These are phyloP conservation scores for Ajuga reptans DNA, from an alignment of 305 asterid genomes.

Conservation along the genomic window DNA sequence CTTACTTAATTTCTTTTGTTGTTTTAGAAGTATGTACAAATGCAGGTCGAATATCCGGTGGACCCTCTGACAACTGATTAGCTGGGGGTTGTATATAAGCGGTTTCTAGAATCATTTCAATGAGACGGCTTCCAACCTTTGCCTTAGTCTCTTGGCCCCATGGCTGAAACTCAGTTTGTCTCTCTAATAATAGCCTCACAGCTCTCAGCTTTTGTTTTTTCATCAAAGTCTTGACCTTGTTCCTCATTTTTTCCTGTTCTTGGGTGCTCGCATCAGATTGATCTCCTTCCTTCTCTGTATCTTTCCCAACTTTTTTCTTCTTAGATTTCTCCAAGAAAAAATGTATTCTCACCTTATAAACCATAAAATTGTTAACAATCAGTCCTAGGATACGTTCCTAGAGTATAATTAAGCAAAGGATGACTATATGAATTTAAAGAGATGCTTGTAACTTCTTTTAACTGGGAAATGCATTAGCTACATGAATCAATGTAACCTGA, in stretches of 20 bases:
- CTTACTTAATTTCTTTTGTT: constrained; percentile 48
- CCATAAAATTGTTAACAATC: constrained; percentile 20
- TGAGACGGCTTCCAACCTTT: constrained; percentile 83
- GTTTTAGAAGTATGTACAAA: constrained; percentile 60
- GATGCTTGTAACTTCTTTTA: background rate
- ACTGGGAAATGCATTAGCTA: background rate
- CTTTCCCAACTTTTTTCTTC: constrained; percentile 40
- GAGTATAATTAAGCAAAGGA: constrained; percentile 7
- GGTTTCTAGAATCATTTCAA: constrained; percentile 74
- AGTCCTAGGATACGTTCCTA: constrained; percentile 12
- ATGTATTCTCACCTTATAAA: constrained; percentile 65
- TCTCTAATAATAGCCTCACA: constrained; percentile 59
- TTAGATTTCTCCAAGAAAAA: constrained; percentile 62
- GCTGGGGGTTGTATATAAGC: constrained; percentile 78
- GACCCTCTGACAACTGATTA: constrained; percentile 48
- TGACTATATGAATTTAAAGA: background rate
- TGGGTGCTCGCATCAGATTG: constrained; percentile 27
- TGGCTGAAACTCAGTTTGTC: constrained; percentile 52
- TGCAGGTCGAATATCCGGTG: constrained; percentile 95
- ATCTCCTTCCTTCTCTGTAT: constrained; percentile 33
- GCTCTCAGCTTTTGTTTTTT: constrained; percentile 69
- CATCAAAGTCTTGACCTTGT: constrained; percentile 58
- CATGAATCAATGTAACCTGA: background rate
- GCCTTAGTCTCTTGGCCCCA: constrained; percentile 83
- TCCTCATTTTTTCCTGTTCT: constrained; percentile 43